Base-by-base conservation (phyloP, 2,329 filamentous ascomycete species). In the Tolypocladium pustulatum region DNA sequence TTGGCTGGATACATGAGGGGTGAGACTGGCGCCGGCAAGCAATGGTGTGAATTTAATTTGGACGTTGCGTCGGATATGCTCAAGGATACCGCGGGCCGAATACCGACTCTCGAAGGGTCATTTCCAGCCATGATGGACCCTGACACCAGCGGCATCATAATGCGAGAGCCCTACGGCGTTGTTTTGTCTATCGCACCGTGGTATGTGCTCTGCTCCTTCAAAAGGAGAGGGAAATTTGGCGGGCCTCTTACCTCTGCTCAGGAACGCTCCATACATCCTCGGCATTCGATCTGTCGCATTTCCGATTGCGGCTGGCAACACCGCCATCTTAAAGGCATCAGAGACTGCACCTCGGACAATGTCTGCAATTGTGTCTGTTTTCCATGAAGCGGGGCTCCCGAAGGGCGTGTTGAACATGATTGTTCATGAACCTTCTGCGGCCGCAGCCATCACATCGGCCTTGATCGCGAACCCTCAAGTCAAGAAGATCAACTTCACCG, bases 401-500 rank as follows among this genome's bases (percentile, higher is more conserved):
- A 77, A 78, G 1, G 91, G 90, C 30, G 87, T 84, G 4, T 71
- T 96, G 37, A 94, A 92, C 70, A 76, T 91, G 52, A 74, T 96
- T 40, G 87, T 86, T 27, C 74, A 79, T 38, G 81, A 86, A 3
- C 82, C 85, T 58, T 78, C 84, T 59, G 82, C 88, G 64, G 90
- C 89, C 0, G 78, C 86, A 0, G 76, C 79, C 15, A 77, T 93
- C 37, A 92, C 89, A 0, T 79, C 79, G 34, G 76, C 83, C 1
- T 71, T 94, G 36, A 89, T 95, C 63, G 80, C 83, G 54, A 78
- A 89, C 65, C 82, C 82, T 0, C 76, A 78, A 0, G 75, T 95
- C 59, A 87, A 85, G 69, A 95, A 95, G 75, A 79, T 96, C 69
- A 94, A 91, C 74, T 96, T 95, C 72, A 96, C 91, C 0, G 91